Conservation (phyloP, 2,329 filamentous ascomycete species). For the Ophiostoma novo-ulmi region DNA sequence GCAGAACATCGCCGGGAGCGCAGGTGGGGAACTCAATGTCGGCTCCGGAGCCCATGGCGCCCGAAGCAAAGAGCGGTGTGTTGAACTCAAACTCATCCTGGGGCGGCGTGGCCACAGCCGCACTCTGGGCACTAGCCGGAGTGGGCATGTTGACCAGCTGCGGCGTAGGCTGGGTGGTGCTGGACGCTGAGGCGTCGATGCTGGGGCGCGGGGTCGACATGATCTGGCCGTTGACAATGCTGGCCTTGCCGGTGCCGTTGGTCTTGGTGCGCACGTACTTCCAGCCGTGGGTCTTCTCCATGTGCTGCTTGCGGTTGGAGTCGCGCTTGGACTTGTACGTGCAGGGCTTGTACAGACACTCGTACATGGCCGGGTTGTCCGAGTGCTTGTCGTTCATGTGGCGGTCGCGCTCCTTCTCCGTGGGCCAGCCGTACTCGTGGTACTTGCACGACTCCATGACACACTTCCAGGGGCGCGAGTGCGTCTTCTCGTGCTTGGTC, state of each 20-base stretch:
- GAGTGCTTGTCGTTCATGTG: conserved; percentile 97
- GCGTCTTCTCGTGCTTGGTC: conserved; percentile 97
- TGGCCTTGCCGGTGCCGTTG: conserved; percentile 51
- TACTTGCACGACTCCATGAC: conserved; percentile 79
- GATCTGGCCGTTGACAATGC: neutral
- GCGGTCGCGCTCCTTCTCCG: conserved; percentile 93
- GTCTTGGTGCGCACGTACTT: conserved; percentile 88
- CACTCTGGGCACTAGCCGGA: conserved; percentile 54
- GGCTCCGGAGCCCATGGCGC: conserved; percentile 1
- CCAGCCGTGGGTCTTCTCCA: conserved; percentile 95
- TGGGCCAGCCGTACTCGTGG: conserved; percentile 84
- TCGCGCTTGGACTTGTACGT: conserved; percentile 92
- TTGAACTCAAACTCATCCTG: conserved; percentile 39
- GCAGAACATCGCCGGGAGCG: conserved; percentile 26
- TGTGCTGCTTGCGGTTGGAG: conserved; percentile 97
- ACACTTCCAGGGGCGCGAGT: conserved; percentile 95
- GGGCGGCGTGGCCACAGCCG: conserved; percentile 53
- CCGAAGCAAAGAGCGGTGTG: conserved; percentile 1
- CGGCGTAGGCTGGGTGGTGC: conserved; percentile 51
- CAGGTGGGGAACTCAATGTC: conserved; percentile 44
- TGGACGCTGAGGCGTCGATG: conserved; percentile 38
- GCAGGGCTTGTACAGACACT: conserved; percentile 78
- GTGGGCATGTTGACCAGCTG: conserved; percentile 58
- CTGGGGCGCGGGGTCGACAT: conserved; percentile 32
- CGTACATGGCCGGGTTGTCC: conserved; percentile 68